Evolutionary conservation across 176 grass and related monocot genomes (phyloP).

Genomic region (Cenchrus purpureus): DNA sequence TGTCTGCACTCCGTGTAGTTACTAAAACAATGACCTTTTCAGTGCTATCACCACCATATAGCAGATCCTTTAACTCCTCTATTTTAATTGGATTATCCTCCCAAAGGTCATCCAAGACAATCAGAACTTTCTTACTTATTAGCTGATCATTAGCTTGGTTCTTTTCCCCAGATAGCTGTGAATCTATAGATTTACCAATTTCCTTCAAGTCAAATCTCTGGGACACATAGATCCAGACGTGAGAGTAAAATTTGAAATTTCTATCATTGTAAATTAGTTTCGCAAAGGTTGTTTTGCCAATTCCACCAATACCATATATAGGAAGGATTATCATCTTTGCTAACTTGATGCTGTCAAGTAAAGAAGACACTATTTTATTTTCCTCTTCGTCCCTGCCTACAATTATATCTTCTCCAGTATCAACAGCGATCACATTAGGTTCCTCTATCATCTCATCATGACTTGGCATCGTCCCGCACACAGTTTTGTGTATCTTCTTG

Average conservation of each 20-base stretch:
- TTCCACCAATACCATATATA: constrained; percentile 15
- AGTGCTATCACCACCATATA: background rate
- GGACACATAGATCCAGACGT: background rate
- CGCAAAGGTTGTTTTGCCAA: background rate
- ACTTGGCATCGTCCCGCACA: background rate
- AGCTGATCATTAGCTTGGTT: background rate
- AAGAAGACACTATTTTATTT: background rate
- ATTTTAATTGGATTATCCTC: background rate
- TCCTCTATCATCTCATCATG: background rate
- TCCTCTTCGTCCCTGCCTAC: background rate
- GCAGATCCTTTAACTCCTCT: background rate
- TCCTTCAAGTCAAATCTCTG: background rate
- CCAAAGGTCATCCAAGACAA: constrained; percentile 1
- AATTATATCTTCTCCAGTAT: background rate
- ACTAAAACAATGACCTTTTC: background rate
- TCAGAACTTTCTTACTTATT: background rate
- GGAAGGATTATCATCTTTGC: background rate
- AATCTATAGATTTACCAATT: background rate
- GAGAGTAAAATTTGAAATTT: background rate
- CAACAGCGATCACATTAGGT: background rate
- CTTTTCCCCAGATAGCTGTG: background rate
- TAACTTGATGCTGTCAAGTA: background rate
- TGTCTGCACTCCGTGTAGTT: background rate
- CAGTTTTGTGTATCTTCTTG: background rate
- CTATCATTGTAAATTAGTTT: background rate